phyloP scores from a whole-genome alignment of 2,329 filamentous ascomycete genomes.

The Cryphonectria carpinicola region DNA sequence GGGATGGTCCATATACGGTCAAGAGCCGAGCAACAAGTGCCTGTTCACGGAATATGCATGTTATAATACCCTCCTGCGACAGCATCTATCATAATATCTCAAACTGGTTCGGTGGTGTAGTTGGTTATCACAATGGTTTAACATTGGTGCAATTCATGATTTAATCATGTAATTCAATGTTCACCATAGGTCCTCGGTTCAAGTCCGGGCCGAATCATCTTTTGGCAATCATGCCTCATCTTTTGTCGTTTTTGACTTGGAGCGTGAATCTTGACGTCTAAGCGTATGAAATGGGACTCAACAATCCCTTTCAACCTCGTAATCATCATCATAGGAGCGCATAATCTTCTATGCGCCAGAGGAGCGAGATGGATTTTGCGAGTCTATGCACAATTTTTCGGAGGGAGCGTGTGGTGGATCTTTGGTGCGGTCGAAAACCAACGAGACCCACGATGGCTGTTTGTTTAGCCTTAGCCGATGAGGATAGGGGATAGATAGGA shows the following conservation, averaged over 20 bases:
- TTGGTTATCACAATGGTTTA: constrained; percentile 24
- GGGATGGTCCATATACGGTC: neutral
- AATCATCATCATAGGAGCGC: neutral
- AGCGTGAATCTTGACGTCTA: too few species aligned
- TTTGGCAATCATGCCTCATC: neutral
- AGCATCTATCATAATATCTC: neutral
- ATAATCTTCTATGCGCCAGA: neutral
- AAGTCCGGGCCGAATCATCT: constrained; percentile 21
- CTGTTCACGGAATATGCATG: too few species aligned
- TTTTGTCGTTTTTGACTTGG: too few species aligned
- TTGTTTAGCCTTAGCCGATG: neutral
- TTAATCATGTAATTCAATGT: neutral
- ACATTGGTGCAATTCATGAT: neutral
- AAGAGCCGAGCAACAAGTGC: neutral
- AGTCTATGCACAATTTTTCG: constrained; percentile 1
- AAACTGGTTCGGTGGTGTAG: constrained; percentile 20
- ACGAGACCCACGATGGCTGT: neutral
- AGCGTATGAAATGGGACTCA: neutral
- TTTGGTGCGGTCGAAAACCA: neutral
- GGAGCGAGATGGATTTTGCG: neutral
- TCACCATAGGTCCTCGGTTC: constrained; percentile 22
- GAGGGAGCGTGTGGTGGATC: constrained; percentile 9
- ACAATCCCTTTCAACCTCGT: neutral
- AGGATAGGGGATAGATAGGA: neutral
- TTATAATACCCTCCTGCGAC: neutral